Base-by-base conservation (phyloP, 495 filamentous ascomycete species). In the Neurospora tetraspora region DNA sequence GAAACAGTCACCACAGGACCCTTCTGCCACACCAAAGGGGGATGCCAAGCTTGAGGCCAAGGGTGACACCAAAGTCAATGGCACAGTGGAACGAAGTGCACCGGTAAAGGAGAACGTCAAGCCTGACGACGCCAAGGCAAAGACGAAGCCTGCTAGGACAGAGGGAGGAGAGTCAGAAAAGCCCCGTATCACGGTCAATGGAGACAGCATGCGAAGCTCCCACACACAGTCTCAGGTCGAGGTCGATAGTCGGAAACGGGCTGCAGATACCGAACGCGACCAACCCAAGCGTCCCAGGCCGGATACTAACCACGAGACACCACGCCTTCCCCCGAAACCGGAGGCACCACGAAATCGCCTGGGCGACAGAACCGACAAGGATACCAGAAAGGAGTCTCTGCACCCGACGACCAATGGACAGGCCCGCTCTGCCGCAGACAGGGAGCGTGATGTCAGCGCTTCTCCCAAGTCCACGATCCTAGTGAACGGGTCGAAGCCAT, bases 381-480 rank as follows among this genome's bases (percentile, higher is more conserved):
- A 76, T 31, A 20, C 69, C 4, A 80, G 72, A 40, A 72, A 76
- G 23, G 71, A 77, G 11, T 76, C 75, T 27, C 27, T 77, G 43
- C 76, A 76, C 23, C 78, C 82, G 3, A 77, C 69, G 2, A 72
- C 73, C 11, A 86, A 85, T 73, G 84, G 82, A 10, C 78, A 79
- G 65, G 70, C 80, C 4, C 70, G 76, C 23, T 70, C 73, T 31
- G 65, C 37, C 65, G 68, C 71, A 11, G 77, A 80, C 37, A 78
- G 76, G 39, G 77, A 82, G 5, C 76, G 78, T 40, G 77, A 79
- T 37, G 78, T 77, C 69, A 78, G 77, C 6, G 75, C 81, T 39
- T 84, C 83, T 3, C 84, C 83, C 31, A 82, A 71, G 53, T 78
- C 80, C 12, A 78, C 74, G 65, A 75, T 82, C n/a, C 84, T 84